A percentile compares a stretch with the other conserved stretches of the same genome.
Conservation (phyloP, 1,139 yeast genomes). For the Nakaseomyces glabratus region DNA sequence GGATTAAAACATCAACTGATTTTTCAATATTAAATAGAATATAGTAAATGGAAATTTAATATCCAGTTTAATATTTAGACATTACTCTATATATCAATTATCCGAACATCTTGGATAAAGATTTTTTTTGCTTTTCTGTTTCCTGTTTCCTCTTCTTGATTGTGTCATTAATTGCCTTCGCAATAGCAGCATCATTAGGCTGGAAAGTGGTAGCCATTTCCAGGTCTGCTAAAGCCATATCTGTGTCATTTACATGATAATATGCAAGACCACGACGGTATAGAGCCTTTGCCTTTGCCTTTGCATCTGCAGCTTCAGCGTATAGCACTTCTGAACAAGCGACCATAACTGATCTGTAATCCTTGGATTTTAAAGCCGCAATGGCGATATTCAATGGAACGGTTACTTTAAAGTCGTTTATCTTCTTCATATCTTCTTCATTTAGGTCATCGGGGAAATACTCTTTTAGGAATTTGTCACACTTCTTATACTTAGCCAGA, state of each 20-base stretch:
- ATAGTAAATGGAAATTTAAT: too few relatives aligned
- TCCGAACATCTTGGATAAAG: slow-evolving; percentile 80
- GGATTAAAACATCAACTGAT: too few relatives aligned
- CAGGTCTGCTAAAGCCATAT: slow-evolving; percentile 57
- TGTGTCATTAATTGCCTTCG: slow-evolving; percentile 57
- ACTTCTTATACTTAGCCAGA: slow-evolving; percentile 60
- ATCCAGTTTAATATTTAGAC: too few relatives aligned
- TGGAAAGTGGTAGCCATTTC: slow-evolving; percentile 55
- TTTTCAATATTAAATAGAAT: too few relatives aligned
- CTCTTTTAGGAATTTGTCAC: slow-evolving; percentile 56
- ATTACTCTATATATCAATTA: too few relatives aligned
- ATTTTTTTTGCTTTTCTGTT: slow-evolving; percentile 67
- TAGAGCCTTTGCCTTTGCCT: slow-evolving; percentile 71
- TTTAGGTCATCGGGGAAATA: slow-evolving; percentile 66
- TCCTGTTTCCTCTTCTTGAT: slow-evolving; percentile 45
- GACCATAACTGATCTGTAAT: slow-evolving; percentile 46
- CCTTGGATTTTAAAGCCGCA: slow-evolving; percentile 57
- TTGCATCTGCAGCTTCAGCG: slow-evolving; percentile 51
- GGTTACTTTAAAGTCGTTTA: slow-evolving; percentile 50
- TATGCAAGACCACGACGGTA: slow-evolving; percentile 81
- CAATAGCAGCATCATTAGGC: slow-evolving; percentile 70
- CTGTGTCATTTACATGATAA: slow-evolving; percentile 56
- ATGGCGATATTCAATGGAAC: slow-evolving; percentile 65
- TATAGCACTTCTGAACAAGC: slow-evolving; percentile 62
- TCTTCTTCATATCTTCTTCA: slow-evolving; percentile 41